Conservation (phyloP, 176 grass and related monocot genomes). For the Cenchrus americanus region DNA sequence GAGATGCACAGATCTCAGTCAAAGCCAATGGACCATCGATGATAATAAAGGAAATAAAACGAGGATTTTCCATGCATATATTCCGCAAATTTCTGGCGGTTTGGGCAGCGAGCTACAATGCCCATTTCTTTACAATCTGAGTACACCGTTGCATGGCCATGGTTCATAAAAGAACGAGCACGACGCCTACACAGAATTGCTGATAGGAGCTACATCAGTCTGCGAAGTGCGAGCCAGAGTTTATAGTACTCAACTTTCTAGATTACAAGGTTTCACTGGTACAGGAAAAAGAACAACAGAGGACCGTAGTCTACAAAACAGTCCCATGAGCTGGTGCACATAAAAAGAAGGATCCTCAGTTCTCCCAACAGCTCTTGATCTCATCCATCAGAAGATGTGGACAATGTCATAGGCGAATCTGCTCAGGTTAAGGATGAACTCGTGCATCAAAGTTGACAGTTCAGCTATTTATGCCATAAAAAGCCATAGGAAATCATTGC, state of each 20-base stretch:
- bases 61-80: neutral
- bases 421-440: constrained; percentile 57
- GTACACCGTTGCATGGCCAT: neutral
- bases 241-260: neutral
- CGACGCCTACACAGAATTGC: neutral
- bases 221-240: neutral
- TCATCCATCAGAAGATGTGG: constrained; percentile 81
- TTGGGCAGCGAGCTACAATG: neutral
- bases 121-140: neutral
- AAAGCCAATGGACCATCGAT: neutral
- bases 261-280: constrained; percentile 4
- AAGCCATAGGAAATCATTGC: neutral
- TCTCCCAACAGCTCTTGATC: constrained; percentile 11
- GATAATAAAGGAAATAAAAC: neutral
- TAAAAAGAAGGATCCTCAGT: neutral
- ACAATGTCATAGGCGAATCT: constrained; percentile 93
- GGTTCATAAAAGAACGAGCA: neutral
- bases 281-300: neutral
- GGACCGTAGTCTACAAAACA: neutral
- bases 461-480: neutral
- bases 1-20: neutral
- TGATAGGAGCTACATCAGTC: neutral
- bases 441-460: constrained; percentile 5
- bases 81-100: neutral
- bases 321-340: neutral